Evolutionary conservation across 2,329 filamentous ascomycete species (phyloP).

Genomic region (Clonostachys byssicola): DNA sequence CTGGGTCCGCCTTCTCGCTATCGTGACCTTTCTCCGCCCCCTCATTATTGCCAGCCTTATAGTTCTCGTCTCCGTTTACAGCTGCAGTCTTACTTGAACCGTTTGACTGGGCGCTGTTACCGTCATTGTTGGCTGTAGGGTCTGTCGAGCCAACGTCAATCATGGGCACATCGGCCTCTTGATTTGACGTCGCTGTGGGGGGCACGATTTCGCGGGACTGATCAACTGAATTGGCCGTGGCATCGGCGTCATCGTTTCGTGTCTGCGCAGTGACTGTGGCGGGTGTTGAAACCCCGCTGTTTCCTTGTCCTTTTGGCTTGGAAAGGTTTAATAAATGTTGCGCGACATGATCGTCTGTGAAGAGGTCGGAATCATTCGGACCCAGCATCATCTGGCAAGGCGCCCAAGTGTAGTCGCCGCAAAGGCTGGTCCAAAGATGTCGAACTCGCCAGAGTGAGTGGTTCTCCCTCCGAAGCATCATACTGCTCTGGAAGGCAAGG

Average conservation of each 20-base stretch:
- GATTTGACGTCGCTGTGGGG: too few species aligned
- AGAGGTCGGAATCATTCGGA: slow-evolving; percentile 51
- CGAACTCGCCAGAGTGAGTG: slow-evolving; percentile 70
- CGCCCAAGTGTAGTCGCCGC: slow-evolving; percentile 70
- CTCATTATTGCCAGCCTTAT: slow-evolving; percentile 6
- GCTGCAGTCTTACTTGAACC: not conserved
- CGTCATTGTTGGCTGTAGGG: not conserved
- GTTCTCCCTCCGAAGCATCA: slow-evolving; percentile 73
- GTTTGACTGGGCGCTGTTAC: too few species aligned
- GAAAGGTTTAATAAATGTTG: slow-evolving; percentile 25
- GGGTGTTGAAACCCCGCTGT: not conserved
- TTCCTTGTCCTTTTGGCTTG: slow-evolving; percentile 4
- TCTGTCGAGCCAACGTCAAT: slow-evolving; percentile 4
- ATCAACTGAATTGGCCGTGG: not conserved
- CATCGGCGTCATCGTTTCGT: slow-evolving; percentile 8
- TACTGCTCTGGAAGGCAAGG: slow-evolving; percentile 63
- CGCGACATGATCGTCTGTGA: slow-evolving; percentile 39
- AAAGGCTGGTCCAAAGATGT: slow-evolving; percentile 66
- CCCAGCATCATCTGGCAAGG: slow-evolving; percentile 56
- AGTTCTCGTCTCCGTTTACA: not conserved
- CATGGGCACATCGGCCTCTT: slow-evolving; percentile 13
- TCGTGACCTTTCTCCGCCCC: not conserved
- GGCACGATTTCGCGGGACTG: not conserved
- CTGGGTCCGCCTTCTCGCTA: not conserved
- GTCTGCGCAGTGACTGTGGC: slow-evolving; percentile 2